Conservation (phyloP, 2,329 filamentous ascomycete genomes). For the Fusarium goolgardi region DNA sequence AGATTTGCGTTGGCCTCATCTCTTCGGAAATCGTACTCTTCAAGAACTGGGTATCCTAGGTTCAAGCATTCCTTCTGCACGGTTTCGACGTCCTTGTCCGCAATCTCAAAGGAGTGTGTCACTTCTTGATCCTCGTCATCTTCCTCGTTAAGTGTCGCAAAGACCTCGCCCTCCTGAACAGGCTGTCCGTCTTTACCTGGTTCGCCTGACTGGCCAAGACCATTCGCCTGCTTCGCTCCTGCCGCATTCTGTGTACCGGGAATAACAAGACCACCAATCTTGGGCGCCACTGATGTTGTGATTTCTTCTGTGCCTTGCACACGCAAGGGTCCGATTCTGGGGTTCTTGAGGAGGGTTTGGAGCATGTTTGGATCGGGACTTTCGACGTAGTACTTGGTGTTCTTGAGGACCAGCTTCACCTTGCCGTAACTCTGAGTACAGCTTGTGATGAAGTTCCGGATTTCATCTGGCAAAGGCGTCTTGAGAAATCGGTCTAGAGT, state of each 20-base stretch:
- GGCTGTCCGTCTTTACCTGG: slow-evolving; percentile 62
- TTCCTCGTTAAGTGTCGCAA: slow-evolving; percentile 80
- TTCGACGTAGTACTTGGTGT: slow-evolving; percentile 94
- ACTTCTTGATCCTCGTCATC: slow-evolving; percentile 88
- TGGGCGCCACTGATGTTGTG: slow-evolving; percentile 83
- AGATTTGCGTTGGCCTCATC: slow-evolving; percentile 90
- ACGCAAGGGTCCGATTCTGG: slow-evolving; percentile 81
- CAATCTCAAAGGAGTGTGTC: slow-evolving; percentile 93
- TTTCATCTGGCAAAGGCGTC: slow-evolving; percentile 83
- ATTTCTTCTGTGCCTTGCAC: slow-evolving; percentile 79
- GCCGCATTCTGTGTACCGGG: slow-evolving; percentile 94
- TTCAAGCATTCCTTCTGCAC: slow-evolving; percentile 92
- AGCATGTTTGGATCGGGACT: slow-evolving; percentile 88
- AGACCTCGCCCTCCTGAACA: slow-evolving; percentile 73
- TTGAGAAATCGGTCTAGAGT: slow-evolving; percentile 91
- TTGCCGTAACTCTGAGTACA: slow-evolving; percentile 95
- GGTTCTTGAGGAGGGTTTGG: slow-evolving; percentile 86
- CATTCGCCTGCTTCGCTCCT: slow-evolving; percentile 79
- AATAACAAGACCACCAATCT: slow-evolving; percentile 88
- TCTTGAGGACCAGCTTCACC: slow-evolving; percentile 92
- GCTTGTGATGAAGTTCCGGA: slow-evolving; percentile 79
- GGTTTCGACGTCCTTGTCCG: slow-evolving; percentile 81
- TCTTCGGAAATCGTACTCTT: slow-evolving; percentile 97
- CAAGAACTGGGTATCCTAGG: slow-evolving; percentile 86
- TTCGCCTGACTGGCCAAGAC: slow-evolving; percentile 50